Evolutionary conservation across 768 basidiomycete species (phyloP), one percentile per base, ranked within the genome.

Genomic region (Piloderma croceum): DNA sequence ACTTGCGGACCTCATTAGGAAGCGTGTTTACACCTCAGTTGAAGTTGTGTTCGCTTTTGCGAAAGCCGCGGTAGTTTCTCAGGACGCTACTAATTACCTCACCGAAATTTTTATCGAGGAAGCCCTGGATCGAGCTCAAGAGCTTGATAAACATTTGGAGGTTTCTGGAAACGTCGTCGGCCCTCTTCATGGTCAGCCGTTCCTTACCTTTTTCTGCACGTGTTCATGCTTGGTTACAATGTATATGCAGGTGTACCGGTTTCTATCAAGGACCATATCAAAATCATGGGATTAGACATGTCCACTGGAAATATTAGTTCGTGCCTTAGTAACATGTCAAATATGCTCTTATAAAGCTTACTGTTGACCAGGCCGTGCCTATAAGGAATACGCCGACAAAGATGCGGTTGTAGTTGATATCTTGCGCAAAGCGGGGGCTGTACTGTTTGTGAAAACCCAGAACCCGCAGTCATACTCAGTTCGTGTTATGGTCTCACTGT

Each of bases 91-190:
- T 5, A 89, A 89, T 48, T 90, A 89, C 54, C 54, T 90, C 25
- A 90, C 87, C 0, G 87, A 90, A 57, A 79, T 88, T 13, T 88
- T 85, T 50, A 71, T 88, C 38, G 81, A 89, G 19, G 68, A 72
- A 4, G 89, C 83, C 1, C 63, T 87, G 3, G 62, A 59, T 12
- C 69, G 79, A 7, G 89, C 90, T 2, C 59, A 68, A 13, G 70
- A 78, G 53, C 67, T 90, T 4, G 90, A 91, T 49, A 73, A 72
- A 5, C 61, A 76, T 45, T 58, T 85, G 32, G 68, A 67, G 49
- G 61, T 51, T 44, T 88, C 79, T 0, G 89, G 88, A 18, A 71
- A 71, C 44, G 61, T 74, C 3, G 63, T 83, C 1, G 89, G 89
- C 0, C 81, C 83, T 3, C 64, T 89, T 3, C 87, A 89, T 48